Conservation (phyloP, 78 protist species). For the Acrasis kona region DNA sequence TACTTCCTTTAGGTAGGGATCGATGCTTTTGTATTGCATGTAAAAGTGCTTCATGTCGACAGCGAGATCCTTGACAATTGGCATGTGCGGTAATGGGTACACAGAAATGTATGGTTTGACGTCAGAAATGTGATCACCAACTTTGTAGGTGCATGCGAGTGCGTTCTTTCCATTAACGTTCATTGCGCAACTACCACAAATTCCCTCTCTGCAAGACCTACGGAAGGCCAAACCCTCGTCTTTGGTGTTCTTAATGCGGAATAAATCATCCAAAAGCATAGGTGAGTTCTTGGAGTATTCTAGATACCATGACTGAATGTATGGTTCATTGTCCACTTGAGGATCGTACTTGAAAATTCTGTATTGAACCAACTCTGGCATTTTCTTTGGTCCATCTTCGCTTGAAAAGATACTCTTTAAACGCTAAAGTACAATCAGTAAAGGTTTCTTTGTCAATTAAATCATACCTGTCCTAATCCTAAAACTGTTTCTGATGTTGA, state of each 20-base stretch:
- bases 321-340: background rate
- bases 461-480: too few species aligned
- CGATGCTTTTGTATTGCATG: constrained; percentile 55
- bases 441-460: too few species aligned
- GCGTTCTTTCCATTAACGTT: constrained; percentile 73
- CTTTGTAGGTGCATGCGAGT: constrained; percentile 67
- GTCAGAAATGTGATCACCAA: constrained; percentile 22
- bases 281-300: constrained; percentile 42
- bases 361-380: too few species aligned
- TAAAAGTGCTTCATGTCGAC: constrained; percentile 74
- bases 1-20: constrained; percentile 62
- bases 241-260: constrained; percentile 58
- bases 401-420: too few species aligned
- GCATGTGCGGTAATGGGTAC: constrained; percentile 86
- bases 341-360: background rate
- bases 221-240: constrained; percentile 86
- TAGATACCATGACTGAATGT: background rate
- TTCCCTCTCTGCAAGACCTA: constrained; percentile 81
- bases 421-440: too few species aligned
- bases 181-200: constrained; percentile 92
- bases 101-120: constrained; percentile 22
- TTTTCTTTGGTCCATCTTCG: too few species aligned
- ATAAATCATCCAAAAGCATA: constrained; percentile 76
- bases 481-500: too few species aligned
- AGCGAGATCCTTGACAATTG: constrained; percentile 68